These are phyloP conservation scores for Acephala macrosclerotiorum DNA, from an alignment of 2,329 filamentous ascomycete species.

Conservation along the genomic window DNA sequence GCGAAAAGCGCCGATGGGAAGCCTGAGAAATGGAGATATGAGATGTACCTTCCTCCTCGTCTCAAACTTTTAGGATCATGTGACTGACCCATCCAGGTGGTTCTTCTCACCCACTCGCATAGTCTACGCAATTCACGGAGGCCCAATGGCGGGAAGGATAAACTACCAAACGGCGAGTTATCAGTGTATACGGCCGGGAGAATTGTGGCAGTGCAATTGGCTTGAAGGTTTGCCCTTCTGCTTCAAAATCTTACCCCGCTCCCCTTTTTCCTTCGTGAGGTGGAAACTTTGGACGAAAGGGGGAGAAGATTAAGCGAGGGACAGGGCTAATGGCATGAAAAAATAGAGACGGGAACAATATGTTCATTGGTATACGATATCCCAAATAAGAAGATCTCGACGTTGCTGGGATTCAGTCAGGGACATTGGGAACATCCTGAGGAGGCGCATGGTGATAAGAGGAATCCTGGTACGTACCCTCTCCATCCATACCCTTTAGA, in stretches of 20 bases:
- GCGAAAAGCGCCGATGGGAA: constrained; percentile 55
- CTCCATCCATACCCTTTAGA: too few relatives aligned
- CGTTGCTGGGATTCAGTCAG: constrained; percentile 60
- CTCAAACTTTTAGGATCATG: too few relatives aligned
- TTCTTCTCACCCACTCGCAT: constrained; percentile 62
- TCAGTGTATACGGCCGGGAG: constrained; percentile 63
- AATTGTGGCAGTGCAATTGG: constrained; percentile 68
- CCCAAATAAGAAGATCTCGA: constrained; percentile 54
- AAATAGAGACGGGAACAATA: constrained; percentile 61
- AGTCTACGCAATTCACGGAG: constrained; percentile 66
- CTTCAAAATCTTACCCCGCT: background rate
- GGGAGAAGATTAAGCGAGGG: background rate
- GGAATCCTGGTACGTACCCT: constrained; percentile 46
- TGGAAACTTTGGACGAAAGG: too few relatives aligned
- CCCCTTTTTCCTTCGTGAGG: background rate
- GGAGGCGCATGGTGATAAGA: constrained; percentile 63
- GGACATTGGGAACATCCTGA: constrained; percentile 61
- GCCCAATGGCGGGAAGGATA: constrained; percentile 62
- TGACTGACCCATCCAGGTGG: constrained; percentile 43
- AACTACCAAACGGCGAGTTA: constrained; percentile 63
- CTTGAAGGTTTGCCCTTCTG: constrained; percentile 49
- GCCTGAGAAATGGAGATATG: constrained; percentile 66
- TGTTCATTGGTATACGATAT: constrained; percentile 65
- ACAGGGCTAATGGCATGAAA: background rate
- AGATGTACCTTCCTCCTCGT: constrained; percentile 55